Evolutionary conservation across 257 asterid genomes (phyloP).

Genomic region (Echites panduratus): DNA sequence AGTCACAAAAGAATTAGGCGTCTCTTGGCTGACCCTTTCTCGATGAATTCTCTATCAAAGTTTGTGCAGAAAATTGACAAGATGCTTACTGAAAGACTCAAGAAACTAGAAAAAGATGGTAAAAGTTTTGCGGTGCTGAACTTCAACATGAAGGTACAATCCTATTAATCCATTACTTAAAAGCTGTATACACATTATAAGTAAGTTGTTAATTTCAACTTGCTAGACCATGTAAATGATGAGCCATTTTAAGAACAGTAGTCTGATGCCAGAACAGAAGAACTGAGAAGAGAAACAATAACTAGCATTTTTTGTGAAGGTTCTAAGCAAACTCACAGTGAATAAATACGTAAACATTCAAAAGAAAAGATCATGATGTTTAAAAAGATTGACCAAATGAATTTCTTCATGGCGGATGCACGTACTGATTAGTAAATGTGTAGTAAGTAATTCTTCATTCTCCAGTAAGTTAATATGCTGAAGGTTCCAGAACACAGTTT

Average conservation of each 20-base stretch:
- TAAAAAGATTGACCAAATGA: too few relatives aligned
- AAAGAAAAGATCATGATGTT: neutral
- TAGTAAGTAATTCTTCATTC: neutral
- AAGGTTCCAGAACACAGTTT: neutral
- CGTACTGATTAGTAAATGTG: neutral
- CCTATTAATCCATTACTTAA: neutral
- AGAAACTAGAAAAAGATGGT: conserved; percentile 30
- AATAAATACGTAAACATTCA: neutral
- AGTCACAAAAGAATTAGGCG: conserved; percentile 42
- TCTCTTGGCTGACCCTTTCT: conserved; percentile 51
- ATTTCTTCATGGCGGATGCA: too few relatives aligned
- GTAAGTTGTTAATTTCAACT: neutral
- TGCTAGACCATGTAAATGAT: too few relatives aligned
- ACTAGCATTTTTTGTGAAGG: too few relatives aligned
- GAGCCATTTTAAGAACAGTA: neutral
- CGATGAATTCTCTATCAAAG: conserved; percentile 42
- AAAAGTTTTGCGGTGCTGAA: conserved; percentile 42
- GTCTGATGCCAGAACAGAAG: too few relatives aligned
- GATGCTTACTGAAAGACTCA: conserved; percentile 31
- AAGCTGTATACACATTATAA: neutral
- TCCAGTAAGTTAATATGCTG: neutral
- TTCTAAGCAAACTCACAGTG: neutral
- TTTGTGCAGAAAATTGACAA: conserved; percentile 40
- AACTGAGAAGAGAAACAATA: neutral
- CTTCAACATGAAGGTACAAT: conserved; percentile 47